Conservation (phyloP, 805 yeast genomes). For the Groenewaldozyma tartarivorans region DNA sequence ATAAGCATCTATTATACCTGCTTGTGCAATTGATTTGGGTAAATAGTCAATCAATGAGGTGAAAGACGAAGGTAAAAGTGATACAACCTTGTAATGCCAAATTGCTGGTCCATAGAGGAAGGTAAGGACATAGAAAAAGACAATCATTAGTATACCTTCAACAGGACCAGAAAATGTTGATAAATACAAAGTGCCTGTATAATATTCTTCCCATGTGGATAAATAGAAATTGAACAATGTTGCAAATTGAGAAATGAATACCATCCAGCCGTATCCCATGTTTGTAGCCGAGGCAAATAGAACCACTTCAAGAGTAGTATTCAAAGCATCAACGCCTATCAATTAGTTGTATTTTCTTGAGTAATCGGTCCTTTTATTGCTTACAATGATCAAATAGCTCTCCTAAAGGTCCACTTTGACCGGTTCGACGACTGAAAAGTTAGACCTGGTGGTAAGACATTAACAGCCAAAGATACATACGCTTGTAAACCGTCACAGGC, state of each 20-base stretch:
- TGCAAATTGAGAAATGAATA: conserved; percentile 22
- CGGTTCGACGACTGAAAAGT: conserved; percentile 54
- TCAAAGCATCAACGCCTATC: conserved; percentile 38
- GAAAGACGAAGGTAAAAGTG: conserved; percentile 17
- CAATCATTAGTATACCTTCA: conserved; percentile 72
- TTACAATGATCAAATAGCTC: conserved; percentile 87
- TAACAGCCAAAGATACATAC: conserved; percentile 7
- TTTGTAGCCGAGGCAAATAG: conserved; percentile 63
- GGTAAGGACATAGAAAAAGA: conserved; percentile 46
- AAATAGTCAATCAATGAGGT: conserved; percentile 1
- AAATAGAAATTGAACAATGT: conserved; percentile 58
- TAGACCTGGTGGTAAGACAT: background rate
- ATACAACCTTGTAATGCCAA: conserved; percentile 45
- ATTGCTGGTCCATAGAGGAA: conserved; percentile 60
- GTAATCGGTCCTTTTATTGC: conserved; percentile 34
- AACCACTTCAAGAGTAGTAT: conserved; percentile 63
- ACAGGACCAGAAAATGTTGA: conserved; percentile 88
- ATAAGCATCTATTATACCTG: conserved; percentile 33
- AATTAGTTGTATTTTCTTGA: background rate
- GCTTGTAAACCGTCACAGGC: conserved; percentile 97
- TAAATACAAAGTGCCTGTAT: conserved; percentile 72
- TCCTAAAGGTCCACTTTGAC: conserved; percentile 91
- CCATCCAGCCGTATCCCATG: conserved; percentile 58
- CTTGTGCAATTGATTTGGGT: conserved; percentile 4
- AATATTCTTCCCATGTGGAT: conserved; percentile 94